Base-by-base conservation (phyloP, 1,139 yeast species). In the Protomyces inouyei region DNA sequence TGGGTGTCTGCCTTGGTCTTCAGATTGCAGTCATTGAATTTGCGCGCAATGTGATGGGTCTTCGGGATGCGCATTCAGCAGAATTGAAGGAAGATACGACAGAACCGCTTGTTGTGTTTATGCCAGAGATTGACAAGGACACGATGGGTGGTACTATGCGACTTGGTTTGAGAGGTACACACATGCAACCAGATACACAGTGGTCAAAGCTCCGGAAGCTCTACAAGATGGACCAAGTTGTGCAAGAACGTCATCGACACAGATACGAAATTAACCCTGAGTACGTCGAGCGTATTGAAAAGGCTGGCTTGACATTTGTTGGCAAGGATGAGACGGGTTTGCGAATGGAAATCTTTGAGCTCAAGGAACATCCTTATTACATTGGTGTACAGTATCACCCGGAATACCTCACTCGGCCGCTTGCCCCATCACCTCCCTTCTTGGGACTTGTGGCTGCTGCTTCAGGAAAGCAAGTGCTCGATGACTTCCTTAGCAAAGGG, bases 121-220 rank as follows among this genome's bases (percentile, higher is more conserved):
- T 95, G 98, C 98, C 99, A 57, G 98, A 95, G 77, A 92, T 93
- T 68, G 96, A 91, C 77, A 95, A 91, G 80, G 85, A 88, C 70
- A 91, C 90, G 75, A 83, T 95, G 79, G 99, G 99, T 69, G 99
- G 99, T 72, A 93, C 98, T 65, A 95, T 95, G 99, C 86, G 99
- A 80, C 83, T 95, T 71, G 99, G 99, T 72, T 82, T 90, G 69
- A 90, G 97, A 77, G 85, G 92, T 70, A 90, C 98, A 57, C 83
- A 82, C 71, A 95, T 95, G 81, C 87, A 85, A 73, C 78, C 79
- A 14, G 85, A 80, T 69, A 77, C 89, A 55, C 86, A 87, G 71
- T 81, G 85, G 84, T 84, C 93, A 64, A 82, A 80, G 69, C 83
- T 93, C 73, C 85, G 90, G 76, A 83, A 85, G 77, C 82, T 95